phyloP scores from a whole-genome alignment of 345 rosid genomes.

The Camelina laxa region DNA sequence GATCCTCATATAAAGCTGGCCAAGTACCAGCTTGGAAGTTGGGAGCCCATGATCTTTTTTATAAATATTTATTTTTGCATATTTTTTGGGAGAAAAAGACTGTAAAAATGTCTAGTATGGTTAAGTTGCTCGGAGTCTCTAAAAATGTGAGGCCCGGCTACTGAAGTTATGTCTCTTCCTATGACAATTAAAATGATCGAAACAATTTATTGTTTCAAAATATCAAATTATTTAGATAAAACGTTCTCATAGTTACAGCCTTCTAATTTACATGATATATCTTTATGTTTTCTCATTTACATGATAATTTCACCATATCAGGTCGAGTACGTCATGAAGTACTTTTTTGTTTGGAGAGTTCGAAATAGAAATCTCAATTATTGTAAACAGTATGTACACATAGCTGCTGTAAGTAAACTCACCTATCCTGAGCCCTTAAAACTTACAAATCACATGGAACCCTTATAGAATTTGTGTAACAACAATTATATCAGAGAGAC shows the following conservation, averaged over 20 bases:
- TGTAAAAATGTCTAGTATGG: neutral
- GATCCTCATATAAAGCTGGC: neutral
- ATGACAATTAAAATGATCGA: neutral
- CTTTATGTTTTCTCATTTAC: neutral
- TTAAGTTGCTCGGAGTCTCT: neutral
- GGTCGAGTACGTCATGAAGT: neutral
- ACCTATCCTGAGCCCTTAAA: constrained; percentile 4
- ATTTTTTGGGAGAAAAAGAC: too few species aligned
- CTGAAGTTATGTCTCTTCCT: neutral
- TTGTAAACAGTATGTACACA: constrained; percentile 20
- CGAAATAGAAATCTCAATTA: constrained; percentile 19
- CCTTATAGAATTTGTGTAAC: constrained; percentile 18
- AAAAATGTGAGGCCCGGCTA: neutral
- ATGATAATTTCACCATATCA: neutral
- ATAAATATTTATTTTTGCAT: too few species aligned
- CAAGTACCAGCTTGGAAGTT: neutral
- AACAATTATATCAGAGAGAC: constrained; percentile 29
- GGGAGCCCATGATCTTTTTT: neutral
- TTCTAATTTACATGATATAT: neutral
- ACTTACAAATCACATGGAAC: constrained; percentile 37
- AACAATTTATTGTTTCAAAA: neutral
- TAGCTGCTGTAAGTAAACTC: neutral
- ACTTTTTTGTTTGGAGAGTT: constrained; percentile 9
- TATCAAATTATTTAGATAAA: neutral
- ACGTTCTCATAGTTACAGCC: neutral